Conservation (phyloP, 345 rosid genomes). For the Odontarrhena argentea region DNA sequence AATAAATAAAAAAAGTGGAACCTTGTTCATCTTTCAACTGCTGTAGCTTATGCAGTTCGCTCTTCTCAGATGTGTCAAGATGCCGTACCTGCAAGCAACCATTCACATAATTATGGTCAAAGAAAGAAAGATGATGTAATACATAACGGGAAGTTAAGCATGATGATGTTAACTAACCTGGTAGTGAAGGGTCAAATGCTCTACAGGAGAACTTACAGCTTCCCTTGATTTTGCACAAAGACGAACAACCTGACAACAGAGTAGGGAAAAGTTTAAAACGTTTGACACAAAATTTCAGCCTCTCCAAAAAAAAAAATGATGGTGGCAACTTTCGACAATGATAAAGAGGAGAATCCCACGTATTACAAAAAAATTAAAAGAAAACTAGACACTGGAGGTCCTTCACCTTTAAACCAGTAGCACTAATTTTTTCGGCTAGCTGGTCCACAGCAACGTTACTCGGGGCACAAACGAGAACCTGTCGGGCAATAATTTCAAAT, state of each 20-base stretch:
- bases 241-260: slow-evolving; percentile 73
- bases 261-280: slow-evolving; percentile 3
- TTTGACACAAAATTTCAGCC: background rate
- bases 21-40: slow-evolving; percentile 99
- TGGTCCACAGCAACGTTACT: slow-evolving; percentile 99
- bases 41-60: slow-evolving; percentile 96
- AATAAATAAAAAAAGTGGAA: slow-evolving; percentile 34
- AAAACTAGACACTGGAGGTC: background rate
- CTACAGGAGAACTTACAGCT: slow-evolving; percentile 99
- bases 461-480: slow-evolving; percentile 99
- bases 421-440: slow-evolving; percentile 98
- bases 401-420: slow-evolving; percentile 92
- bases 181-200: slow-evolving; percentile 98
- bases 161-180: slow-evolving; percentile 61
- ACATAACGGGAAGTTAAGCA: background rate
- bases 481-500: slow-evolving; percentile 15
- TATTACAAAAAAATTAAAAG: background rate
- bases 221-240: slow-evolving; percentile 99
- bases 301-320: slow-evolving; percentile 7
- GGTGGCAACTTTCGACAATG: slow-evolving; percentile 21
- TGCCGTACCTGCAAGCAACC: slow-evolving; percentile 76
- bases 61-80: slow-evolving; percentile 99
- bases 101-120: slow-evolving; percentile 11
- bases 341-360: slow-evolving; percentile 7
- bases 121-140: slow-evolving; percentile 8